Conservation (phyloP, 139 green algal species). For the Asterochloris sp. region DNA sequence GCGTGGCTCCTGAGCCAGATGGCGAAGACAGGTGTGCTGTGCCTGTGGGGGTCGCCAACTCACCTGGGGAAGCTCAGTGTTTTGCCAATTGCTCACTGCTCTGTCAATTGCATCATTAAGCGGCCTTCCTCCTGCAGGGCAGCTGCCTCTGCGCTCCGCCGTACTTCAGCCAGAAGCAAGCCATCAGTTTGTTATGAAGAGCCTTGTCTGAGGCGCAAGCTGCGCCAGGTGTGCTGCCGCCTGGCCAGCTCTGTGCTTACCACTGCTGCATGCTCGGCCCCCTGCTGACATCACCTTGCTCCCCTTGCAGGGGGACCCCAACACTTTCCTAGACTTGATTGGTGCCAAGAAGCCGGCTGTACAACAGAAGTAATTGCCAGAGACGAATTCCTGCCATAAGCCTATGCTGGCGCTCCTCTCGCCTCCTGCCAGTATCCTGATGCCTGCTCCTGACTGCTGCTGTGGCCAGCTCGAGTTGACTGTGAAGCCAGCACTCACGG, state of each 20-base stretch:
- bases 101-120: neutral
- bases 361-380: neutral
- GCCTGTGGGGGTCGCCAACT: neutral
- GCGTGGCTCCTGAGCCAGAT: neutral
- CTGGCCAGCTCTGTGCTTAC: neutral
- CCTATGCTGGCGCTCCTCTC: too few species aligned
- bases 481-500: too few species aligned
- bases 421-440: too few species aligned
- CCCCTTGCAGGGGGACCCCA: neutral
- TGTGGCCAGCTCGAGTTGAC: too few species aligned
- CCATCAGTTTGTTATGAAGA: conserved; percentile 3
- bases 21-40: neutral
- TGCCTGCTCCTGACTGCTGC: too few species aligned
- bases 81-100: neutral
- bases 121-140: neutral
- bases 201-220: conserved; percentile 5
- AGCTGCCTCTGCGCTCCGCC: too few species aligned
- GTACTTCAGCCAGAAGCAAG: conserved; percentile 13
- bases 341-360: neutral
- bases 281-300: neutral
- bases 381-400: neutral
- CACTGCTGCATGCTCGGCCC: neutral
- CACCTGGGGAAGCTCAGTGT: neutral
- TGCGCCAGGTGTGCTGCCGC: conserved; percentile 1
- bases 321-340: neutral